phyloP scores from a whole-genome alignment of 1,284 basidiomycete species.

The Violaceomyces palustris region DNA sequence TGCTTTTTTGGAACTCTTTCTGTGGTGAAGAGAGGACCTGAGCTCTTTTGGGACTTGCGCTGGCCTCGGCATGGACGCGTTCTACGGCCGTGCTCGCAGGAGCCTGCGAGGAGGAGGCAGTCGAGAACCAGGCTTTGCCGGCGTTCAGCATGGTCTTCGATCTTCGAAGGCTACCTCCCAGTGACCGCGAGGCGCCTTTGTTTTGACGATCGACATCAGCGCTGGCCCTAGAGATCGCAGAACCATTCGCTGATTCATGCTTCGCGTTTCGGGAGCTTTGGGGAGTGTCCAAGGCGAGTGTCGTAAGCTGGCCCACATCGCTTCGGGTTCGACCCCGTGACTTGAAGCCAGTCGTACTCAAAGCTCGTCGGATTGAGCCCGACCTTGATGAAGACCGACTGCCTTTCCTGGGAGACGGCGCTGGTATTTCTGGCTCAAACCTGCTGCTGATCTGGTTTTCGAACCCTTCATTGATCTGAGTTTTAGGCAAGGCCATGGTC shows the following conservation, averaged over 20 bases:
- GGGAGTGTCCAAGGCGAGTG: neutral
- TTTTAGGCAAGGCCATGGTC: neutral
- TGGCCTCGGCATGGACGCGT: conserved; percentile 1
- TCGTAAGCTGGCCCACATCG: neutral
- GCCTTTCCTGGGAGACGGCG: neutral
- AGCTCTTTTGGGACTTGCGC: no score
- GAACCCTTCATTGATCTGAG: neutral
- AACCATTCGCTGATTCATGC: neutral
- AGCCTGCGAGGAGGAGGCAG: neutral
- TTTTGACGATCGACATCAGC: neutral
- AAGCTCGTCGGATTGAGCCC: conserved; percentile 21
- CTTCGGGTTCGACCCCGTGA: neutral
- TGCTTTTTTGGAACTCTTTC: no score
- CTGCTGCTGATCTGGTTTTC: neutral
- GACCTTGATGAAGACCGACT: conserved; percentile 1
- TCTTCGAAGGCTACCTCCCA: conserved; percentile 11
- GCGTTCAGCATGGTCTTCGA: conserved; percentile 32
- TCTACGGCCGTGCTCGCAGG: conserved; percentile 5
- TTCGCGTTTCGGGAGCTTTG: neutral
- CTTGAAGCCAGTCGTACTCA: neutral
- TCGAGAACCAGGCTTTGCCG: conserved; percentile 19
- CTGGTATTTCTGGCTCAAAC: neutral
- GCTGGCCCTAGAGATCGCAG: neutral
- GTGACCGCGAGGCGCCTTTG: neutral
- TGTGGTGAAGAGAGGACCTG: no score